A percentile compares a stretch with the other conserved stretches of the same genome.
These are phyloP conservation scores for Xylaria arbuscula DNA, from an alignment of 2,329 filamentous ascomycete genomes.

Conservation along the genomic window DNA sequence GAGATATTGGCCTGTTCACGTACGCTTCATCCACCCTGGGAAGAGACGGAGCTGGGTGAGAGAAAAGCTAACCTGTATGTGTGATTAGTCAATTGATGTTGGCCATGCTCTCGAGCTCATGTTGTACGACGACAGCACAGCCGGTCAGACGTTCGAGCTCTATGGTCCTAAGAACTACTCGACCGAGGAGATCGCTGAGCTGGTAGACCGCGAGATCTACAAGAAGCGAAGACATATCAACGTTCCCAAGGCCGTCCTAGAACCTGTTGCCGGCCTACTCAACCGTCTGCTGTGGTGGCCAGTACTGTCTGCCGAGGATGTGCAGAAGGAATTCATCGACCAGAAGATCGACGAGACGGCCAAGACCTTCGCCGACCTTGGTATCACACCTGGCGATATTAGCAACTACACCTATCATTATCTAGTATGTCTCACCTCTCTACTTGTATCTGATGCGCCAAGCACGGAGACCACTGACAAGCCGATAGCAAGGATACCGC, in stretches of 20 bases:
- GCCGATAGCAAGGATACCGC: conserved; percentile 83
- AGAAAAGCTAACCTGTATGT: conserved; percentile 23
- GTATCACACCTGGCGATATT: conserved; percentile 88
- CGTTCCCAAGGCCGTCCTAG: conserved; percentile 81
- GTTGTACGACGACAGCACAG: conserved; percentile 89
- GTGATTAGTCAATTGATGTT: conserved; percentile 81
- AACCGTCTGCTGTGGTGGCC: conserved; percentile 93
- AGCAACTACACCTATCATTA: conserved; percentile 92
- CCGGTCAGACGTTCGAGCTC: conserved; percentile 90
- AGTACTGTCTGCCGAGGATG: conserved; percentile 81
- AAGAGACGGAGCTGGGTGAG: conserved; percentile 1
- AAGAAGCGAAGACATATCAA: conserved; percentile 93
- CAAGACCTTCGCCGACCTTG: conserved; percentile 95
- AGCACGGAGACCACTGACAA: conserved; percentile 38
- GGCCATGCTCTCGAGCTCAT: conserved; percentile 89
- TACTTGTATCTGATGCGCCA: background rate
- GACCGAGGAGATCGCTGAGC: conserved; percentile 83
- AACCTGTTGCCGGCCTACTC: conserved; percentile 77
- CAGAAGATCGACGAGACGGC: conserved; percentile 89
- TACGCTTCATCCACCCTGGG: conserved; percentile 55
- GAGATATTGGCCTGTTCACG: conserved; percentile 90
- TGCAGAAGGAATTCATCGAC: conserved; percentile 93
- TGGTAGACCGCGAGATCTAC: conserved; percentile 93
- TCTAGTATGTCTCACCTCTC: conserved; percentile 71
- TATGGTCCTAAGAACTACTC: conserved; percentile 95